Evolutionary conservation across 129 eudicot genomes (phyloP).

Genomic region (Lactuca sativa): DNA sequence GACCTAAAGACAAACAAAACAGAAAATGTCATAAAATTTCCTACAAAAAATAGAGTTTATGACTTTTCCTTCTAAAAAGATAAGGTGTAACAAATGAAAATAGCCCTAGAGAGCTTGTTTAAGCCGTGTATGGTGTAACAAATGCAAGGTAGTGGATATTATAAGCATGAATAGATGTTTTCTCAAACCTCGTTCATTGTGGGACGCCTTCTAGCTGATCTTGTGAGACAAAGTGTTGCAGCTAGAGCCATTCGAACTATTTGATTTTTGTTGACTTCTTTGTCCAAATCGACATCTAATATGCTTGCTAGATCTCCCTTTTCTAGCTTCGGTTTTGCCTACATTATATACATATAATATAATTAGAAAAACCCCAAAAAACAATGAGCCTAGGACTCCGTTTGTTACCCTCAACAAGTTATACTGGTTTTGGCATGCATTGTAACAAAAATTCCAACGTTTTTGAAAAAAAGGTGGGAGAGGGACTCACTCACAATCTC

Average conservation of each 20-base stretch:
- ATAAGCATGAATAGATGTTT: neutral
- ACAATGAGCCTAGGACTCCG: neutral
- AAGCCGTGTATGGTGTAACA: too few species aligned
- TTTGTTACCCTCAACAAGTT: too few species aligned
- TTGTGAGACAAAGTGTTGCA: conserved; percentile 76
- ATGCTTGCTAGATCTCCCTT: conserved; percentile 65
- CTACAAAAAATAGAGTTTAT: neutral
- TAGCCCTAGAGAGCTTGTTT: too few species aligned
- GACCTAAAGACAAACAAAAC: conserved; percentile 25
- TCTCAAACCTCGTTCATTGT: conserved; percentile 67
- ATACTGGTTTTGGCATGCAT: too few species aligned
- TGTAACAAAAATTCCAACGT: too few species aligned
- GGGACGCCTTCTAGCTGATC: conserved; percentile 85
- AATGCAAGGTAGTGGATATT: too few species aligned
- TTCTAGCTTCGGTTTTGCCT: conserved; percentile 89
- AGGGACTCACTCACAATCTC: too few species aligned
- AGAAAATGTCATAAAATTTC: neutral
- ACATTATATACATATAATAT: conserved; percentile 15
- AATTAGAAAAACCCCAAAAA: conserved; percentile 5
- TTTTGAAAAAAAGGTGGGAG: too few species aligned
- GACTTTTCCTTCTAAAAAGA: too few species aligned
- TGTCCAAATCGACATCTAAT: conserved; percentile 64
- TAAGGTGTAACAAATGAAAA: too few species aligned
- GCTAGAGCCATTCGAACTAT: conserved; percentile 79
- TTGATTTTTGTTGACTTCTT: conserved; percentile 49